phyloP scores from a whole-genome alignment of 768 basidiomycete species.

The Nevesoporus exiguus region DNA sequence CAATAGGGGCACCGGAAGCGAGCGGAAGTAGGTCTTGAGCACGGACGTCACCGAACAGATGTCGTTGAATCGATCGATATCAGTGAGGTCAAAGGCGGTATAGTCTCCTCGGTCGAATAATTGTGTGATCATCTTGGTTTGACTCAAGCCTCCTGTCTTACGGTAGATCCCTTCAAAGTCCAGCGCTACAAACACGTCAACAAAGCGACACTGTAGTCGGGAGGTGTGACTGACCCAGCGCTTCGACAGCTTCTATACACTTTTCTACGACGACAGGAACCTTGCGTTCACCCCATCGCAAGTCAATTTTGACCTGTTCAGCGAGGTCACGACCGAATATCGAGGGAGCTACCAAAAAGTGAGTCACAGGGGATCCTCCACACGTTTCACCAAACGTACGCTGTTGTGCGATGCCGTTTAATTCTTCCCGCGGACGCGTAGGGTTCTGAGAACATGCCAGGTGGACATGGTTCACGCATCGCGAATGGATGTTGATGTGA shows the following conservation, averaged over 20 bases:
- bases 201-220: neutral
- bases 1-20: slow-evolving; percentile 86
- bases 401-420: slow-evolving; percentile 24
- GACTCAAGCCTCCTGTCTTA: slow-evolving; percentile 91
- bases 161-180: slow-evolving; percentile 99
- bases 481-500: slow-evolving; percentile 81
- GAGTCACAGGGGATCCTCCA: slow-evolving; percentile 16
- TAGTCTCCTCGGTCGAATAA: slow-evolving; percentile 94
- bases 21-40: slow-evolving; percentile 93
- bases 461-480: slow-evolving; percentile 71
- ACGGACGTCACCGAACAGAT: slow-evolving; percentile 96
- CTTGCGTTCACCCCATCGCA: slow-evolving; percentile 52
- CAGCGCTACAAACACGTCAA: slow-evolving; percentile 52
- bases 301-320: slow-evolving; percentile 78
- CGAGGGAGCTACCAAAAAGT: slow-evolving; percentile 57
- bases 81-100: slow-evolving; percentile 79
- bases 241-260: slow-evolving; percentile 92
- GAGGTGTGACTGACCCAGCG: slow-evolving; percentile 54
- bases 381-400: slow-evolving; percentile 5
- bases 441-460: slow-evolving; percentile 60
- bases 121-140: slow-evolving; percentile 90
- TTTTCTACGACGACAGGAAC: slow-evolving; percentile 92
- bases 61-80: slow-evolving; percentile 91
- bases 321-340: slow-evolving; percentile 90
- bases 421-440: slow-evolving; percentile 31